A percentile compares a stretch with the other conserved stretches of the same genome.
phyloP scores from a whole-genome alignment of 176 grass and related monocot genomes.

The Avena atlantica region DNA sequence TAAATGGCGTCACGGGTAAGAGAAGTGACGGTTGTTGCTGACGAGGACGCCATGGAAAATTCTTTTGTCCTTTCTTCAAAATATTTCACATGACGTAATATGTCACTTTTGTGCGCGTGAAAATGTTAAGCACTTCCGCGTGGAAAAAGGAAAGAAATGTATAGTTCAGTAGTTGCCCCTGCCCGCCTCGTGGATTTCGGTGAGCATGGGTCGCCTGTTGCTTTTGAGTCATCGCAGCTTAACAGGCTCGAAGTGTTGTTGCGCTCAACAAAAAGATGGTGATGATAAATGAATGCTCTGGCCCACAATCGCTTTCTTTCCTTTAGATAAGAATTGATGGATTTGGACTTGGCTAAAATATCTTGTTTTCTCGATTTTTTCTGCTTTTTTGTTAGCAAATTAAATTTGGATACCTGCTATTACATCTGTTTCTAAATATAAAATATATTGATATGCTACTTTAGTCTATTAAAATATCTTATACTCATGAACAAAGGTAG shows the following conservation, averaged over 20 bases:
- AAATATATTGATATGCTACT: too few relatives aligned
- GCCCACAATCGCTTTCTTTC: slow-evolving; percentile 30
- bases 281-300: slow-evolving; percentile 43
- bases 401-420: background rate
- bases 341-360: slow-evolving; percentile 31
- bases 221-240: slow-evolving; percentile 45
- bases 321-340: slow-evolving; percentile 33
- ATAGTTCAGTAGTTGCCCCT: background rate
- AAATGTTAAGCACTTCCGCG: background rate
- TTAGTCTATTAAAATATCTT: too few relatives aligned
- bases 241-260: slow-evolving; percentile 45
- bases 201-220: slow-evolving; percentile 17
- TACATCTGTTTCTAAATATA: too few relatives aligned
- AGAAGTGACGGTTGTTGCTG: background rate
- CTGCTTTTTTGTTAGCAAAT: background rate
- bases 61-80: background rate
- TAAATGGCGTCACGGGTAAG: background rate
- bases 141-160: slow-evolving; percentile 48
- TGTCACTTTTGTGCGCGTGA: slow-evolving; percentile 1
- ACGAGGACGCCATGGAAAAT: background rate
- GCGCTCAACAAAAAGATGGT: slow-evolving; percentile 52
- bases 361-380: background rate
- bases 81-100: background rate
- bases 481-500: too few relatives aligned
- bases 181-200: background rate